Percentiles rank a stretch among this genome's conserved stretches.
Conservation (phyloP, 495 filamentous ascomycete genomes). For the Achaetomiella virescens region DNA sequence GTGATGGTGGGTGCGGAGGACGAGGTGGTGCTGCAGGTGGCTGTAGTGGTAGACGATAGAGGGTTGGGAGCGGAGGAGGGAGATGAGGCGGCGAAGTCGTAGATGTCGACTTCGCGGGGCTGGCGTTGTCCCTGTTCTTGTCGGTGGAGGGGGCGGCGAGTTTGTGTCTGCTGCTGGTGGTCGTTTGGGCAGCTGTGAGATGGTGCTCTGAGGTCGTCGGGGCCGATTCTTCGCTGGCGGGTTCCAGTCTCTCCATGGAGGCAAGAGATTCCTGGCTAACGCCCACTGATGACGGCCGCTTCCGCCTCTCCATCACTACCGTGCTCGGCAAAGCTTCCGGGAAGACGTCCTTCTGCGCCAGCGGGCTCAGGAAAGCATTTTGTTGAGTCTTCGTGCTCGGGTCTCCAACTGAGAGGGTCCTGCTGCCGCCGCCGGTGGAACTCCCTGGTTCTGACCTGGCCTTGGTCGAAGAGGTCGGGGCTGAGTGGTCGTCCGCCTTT, state of each 20-base stretch:
- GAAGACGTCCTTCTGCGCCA: conserved; percentile 13
- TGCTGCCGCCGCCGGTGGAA: background rate
- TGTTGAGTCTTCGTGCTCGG: background rate
- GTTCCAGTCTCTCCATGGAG: background rate
- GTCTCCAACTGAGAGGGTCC: background rate
- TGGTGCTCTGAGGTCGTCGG: background rate
- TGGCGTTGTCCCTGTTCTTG: background rate
- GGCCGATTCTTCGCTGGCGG: background rate
- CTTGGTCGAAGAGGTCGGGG: conserved; percentile 15
- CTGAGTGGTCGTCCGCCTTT: conserved; percentile 25
- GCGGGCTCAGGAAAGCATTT: conserved; percentile 12
- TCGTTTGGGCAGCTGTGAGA: background rate
- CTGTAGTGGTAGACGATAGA: background rate
- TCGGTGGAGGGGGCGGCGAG: background rate
- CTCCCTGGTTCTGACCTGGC: background rate
- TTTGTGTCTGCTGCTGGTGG: background rate
- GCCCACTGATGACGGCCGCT: conserved; percentile 21
- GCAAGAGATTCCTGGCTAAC: background rate
- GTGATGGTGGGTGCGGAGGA: conserved; percentile 9
- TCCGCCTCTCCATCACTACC: conserved; percentile 30
- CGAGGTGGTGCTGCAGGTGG: too few species aligned
- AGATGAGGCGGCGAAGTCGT: conserved; percentile 34
- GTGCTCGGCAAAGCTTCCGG: conserved; percentile 19
- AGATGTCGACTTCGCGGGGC: conserved; percentile 22
- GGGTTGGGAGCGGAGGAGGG: conserved; percentile 3